Percentiles rank a stretch among this genome's conserved stretches.
Conservation (phyloP, 495 filamentous ascomycete genomes). For the Aspergillus olivimuriae region DNA sequence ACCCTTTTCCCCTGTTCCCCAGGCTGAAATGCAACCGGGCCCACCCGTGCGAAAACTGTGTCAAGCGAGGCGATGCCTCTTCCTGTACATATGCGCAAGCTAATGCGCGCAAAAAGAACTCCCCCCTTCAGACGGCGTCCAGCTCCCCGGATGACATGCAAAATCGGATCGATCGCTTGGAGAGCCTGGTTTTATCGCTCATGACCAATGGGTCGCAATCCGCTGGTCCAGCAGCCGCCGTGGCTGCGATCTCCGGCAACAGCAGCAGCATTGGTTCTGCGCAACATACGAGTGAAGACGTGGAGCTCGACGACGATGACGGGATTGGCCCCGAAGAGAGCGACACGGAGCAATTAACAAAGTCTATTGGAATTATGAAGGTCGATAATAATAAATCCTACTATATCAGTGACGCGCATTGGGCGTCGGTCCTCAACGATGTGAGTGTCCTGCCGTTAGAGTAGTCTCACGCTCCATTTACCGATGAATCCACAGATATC, state of each 20-base stretch:
- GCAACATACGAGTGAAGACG: constrained; percentile 45
- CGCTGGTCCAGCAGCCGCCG: constrained; percentile 55
- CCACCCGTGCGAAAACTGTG: constrained; percentile 91
- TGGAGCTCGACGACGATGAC: constrained; percentile 53
- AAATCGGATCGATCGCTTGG: constrained; percentile 92
- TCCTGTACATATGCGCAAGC: constrained; percentile 89
- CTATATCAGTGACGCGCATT: constrained; percentile 86
- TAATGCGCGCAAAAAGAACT: constrained; percentile 68
- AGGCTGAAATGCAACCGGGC: constrained; percentile 92
- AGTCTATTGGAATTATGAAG: constrained; percentile 82
- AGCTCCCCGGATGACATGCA: constrained; percentile 93
- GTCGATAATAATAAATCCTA: constrained; percentile 78
- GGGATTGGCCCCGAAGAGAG: constrained; percentile 56
- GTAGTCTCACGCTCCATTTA: constrained; percentile 7
- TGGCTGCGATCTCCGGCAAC: constrained; percentile 57
- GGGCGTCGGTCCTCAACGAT: constrained; percentile 82
- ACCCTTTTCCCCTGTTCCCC: too few relatives aligned
- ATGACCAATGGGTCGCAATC: constrained; percentile 85
- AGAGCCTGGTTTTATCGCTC: constrained; percentile 88
- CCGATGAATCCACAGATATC: constrained; percentile 54
- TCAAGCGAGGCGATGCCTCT: constrained; percentile 75
- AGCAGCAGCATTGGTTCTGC: constrained; percentile 49
- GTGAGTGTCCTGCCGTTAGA: constrained; percentile 32
- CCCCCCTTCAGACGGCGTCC: constrained; percentile 48
- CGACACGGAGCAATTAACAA: constrained; percentile 80